phyloP scores from a whole-genome alignment of 1,284 basidiomycete species.

The Sporisorium reilianum region DNA sequence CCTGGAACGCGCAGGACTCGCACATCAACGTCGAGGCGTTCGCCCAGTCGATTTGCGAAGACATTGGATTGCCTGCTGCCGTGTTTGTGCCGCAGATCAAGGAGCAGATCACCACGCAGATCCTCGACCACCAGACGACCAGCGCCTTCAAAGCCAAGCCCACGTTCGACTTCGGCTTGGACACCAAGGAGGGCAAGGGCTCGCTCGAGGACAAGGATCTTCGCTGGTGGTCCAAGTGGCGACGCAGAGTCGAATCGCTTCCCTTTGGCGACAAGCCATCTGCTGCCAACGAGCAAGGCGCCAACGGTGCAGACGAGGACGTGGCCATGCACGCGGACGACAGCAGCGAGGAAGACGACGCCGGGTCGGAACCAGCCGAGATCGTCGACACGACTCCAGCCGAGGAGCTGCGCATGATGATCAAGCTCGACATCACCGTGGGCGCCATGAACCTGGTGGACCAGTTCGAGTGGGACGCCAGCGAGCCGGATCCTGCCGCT shows the following conservation, averaged over 20 bases:
- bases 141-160: constrained; percentile 58
- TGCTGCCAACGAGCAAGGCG: constrained; percentile 73
- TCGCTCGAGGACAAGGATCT: constrained; percentile 41
- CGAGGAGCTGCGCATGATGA: constrained; percentile 84
- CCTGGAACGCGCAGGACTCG: constrained; percentile 93
- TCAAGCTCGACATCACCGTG: constrained; percentile 97
- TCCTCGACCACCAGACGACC: constrained; percentile 76
- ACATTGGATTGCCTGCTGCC: constrained; percentile 80
- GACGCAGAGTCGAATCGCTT: constrained; percentile 28
- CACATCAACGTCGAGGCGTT: constrained; percentile 89
- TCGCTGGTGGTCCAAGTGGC: constrained; percentile 53
- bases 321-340: constrained; percentile 28
- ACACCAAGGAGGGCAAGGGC: constrained; percentile 43
- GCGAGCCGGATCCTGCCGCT: constrained; percentile 77
- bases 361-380: constrained; percentile 35
- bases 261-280: constrained; percentile 49
- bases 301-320: constrained; percentile 70
- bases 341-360: constrained; percentile 71
- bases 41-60: constrained; percentile 89
- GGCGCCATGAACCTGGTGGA: constrained; percentile 94
- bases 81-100: constrained; percentile 82
- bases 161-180: constrained; percentile 26
- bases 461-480: constrained; percentile 98
- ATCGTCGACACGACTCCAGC: constrained; percentile 41
- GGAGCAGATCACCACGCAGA: constrained; percentile 86